These are phyloP conservation scores for Phytopythium cucurbitacearum DNA, from an alignment of 352 stramenopile species.

Conservation along the genomic window DNA sequence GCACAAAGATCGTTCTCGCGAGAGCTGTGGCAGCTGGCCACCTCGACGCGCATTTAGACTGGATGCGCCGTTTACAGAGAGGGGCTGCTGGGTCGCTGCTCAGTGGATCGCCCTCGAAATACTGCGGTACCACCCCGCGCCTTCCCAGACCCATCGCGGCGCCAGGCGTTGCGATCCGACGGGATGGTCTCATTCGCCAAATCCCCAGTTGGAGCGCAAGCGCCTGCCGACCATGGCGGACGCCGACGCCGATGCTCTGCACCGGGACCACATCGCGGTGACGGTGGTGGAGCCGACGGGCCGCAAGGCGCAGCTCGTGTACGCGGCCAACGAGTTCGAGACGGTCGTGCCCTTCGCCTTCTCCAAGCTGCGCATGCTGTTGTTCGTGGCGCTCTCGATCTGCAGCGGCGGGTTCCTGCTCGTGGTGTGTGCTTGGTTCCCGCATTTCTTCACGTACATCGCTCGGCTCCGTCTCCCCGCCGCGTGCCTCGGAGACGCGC, in stretches of 20 bases:
- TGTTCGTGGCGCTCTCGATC: constrained; percentile 33
- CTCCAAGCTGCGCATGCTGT: constrained; percentile 26
- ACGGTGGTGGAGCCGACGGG: constrained; percentile 8
- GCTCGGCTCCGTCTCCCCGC: constrained; percentile 31
- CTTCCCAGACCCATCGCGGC: too few species aligned
- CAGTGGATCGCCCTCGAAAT: too few species aligned
- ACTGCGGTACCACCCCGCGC: too few species aligned
- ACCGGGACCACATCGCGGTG: background rate
- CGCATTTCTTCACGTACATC: constrained; percentile 55
- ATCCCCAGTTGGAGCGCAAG: background rate
- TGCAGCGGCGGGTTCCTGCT: constrained; percentile 23
- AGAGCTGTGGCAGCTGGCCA: too few species aligned
- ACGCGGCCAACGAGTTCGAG: constrained; percentile 39
- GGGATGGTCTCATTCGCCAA: background rate
- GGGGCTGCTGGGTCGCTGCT: too few species aligned
- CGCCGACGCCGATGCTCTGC: too few species aligned
- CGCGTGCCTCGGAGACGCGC: constrained; percentile 22
- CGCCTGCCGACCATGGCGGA: too few species aligned
- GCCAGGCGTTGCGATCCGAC: too few species aligned
- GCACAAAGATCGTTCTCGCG: too few species aligned
- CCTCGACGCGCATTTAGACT: too few species aligned
- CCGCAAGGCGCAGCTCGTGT: constrained; percentile 28
- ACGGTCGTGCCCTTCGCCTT: constrained; percentile 36
- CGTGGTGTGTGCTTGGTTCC: constrained; percentile 53
- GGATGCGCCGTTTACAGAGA: too few species aligned